phyloP scores from a whole-genome alignment of 371 early-diverging fungal species.

The Mucor irregularis region DNA sequence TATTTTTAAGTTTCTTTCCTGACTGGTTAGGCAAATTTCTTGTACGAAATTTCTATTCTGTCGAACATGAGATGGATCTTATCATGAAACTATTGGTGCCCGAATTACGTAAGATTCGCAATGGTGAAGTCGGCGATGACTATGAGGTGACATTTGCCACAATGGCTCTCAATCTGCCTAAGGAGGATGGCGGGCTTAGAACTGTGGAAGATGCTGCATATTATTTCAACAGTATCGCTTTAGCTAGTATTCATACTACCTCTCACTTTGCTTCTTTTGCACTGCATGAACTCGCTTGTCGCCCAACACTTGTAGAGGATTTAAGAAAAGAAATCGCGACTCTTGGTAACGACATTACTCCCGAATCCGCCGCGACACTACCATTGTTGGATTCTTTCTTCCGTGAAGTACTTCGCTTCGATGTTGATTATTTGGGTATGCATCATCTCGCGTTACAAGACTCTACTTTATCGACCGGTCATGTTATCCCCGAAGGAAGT shows the following conservation, averaged over 20 bases:
- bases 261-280: constrained; percentile 36
- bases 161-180: constrained; percentile 30
- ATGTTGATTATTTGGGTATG: constrained; percentile 33
- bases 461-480: constrained; percentile 41
- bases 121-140: constrained; percentile 12
- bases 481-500: constrained; percentile 42
- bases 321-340: constrained; percentile 23
- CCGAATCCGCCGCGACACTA: constrained; percentile 32
- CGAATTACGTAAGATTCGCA: constrained; percentile 17
- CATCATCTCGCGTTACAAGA: constrained; percentile 37
- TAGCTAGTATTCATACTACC: constrained; percentile 46
- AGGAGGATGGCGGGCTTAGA: constrained; percentile 27
- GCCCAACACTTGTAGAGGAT: constrained; percentile 26
- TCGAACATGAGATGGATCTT: constrained; percentile 34
- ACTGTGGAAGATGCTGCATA: constrained; percentile 32
- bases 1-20: constrained; percentile 23
- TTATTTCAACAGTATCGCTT: constrained; percentile 34
- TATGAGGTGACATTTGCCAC: constrained; percentile 27
- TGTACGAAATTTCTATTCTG: constrained; percentile 27
- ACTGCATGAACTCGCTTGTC: constrained; percentile 34
- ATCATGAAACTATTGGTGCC: constrained; percentile 35
- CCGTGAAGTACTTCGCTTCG: constrained; percentile 45
- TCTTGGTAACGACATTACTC: constrained; percentile 17
- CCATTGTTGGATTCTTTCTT: constrained; percentile 52
- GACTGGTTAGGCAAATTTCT: constrained; percentile 22